phyloP scores from a whole-genome alignment of 768 basidiomycete genomes.

The Hebeloma cylindrosporum region DNA sequence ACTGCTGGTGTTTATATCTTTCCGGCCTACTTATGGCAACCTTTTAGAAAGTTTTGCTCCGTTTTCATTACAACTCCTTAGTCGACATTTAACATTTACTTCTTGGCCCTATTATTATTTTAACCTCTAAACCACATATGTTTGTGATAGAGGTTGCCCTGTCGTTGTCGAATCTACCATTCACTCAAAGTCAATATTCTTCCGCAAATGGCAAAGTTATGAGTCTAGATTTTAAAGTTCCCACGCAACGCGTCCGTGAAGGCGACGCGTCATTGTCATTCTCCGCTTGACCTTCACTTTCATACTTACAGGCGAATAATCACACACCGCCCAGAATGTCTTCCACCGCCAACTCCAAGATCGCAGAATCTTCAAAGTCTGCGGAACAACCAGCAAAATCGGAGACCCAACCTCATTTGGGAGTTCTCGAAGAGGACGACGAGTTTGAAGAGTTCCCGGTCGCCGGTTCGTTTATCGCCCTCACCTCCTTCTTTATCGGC shows the following conservation, averaged over 20 bases:
- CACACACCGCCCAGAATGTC: constrained; percentile 26
- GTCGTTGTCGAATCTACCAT: too few species aligned
- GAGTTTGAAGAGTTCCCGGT: constrained; percentile 94
- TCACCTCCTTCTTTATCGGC: not conserved
- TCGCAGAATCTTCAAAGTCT: constrained; percentile 36
- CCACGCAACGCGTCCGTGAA: constrained; percentile 26
- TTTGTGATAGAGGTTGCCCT: too few species aligned
- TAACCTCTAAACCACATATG: too few species aligned
- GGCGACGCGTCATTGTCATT: constrained; percentile 28
- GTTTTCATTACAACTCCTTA: too few species aligned
- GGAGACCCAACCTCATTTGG: constrained; percentile 60
- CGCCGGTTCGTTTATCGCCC: constrained; percentile 58
- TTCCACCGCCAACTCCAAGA: constrained; percentile 50
- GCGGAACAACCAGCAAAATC: constrained; percentile 46
- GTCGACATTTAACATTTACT: too few species aligned
- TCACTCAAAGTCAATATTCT: too few species aligned
- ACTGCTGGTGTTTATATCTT: too few species aligned
- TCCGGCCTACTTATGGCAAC: too few species aligned
- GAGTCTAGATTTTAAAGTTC: constrained; percentile 12
- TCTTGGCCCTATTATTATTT: too few species aligned
- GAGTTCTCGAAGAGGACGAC: constrained; percentile 95
- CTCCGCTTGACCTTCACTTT: not conserved
- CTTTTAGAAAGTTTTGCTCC: too few species aligned
- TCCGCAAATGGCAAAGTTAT: too few species aligned
- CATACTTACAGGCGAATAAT: too few species aligned